These are phyloP conservation scores for Crucihimalaya himalaica DNA, from an alignment of 345 rosid genomes.

Conservation along the genomic window DNA sequence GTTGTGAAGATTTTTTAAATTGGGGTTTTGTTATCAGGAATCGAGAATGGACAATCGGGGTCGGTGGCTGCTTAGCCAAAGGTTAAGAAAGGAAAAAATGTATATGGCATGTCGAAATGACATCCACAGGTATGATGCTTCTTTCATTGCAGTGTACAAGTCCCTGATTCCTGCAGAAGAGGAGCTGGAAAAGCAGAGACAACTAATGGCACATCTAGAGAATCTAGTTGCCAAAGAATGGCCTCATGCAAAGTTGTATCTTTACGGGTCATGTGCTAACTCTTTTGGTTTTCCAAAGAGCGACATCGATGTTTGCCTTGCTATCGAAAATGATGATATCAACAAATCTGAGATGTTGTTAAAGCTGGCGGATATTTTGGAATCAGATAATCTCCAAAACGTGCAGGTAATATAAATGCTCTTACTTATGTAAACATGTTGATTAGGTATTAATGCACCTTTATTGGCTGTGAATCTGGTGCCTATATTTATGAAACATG, in stretches of 20 bases:
- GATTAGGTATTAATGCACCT: not conserved
- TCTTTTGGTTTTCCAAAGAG: conserved; percentile 92
- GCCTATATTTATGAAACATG: not conserved
- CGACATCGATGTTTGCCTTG: conserved; percentile 93
- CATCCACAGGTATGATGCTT: conserved; percentile 56
- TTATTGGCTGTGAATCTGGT: not conserved
- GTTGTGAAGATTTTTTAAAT: conserved; percentile 4
- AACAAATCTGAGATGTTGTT: conserved; percentile 74
- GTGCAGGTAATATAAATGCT: conserved; percentile 68
- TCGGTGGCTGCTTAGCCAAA: conserved; percentile 59
- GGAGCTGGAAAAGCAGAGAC: conserved; percentile 84
- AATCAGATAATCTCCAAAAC: conserved; percentile 79
- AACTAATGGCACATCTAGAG: conserved; percentile 61
- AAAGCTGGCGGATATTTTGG: conserved; percentile 82
- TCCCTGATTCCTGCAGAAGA: conserved; percentile 80
- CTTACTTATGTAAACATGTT: not conserved
- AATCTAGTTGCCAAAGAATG: conserved; percentile 78
- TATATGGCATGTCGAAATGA: conserved; percentile 59
- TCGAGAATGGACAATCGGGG: conserved; percentile 82
- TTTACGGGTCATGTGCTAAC: conserved; percentile 96
- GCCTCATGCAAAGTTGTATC: conserved; percentile 82
- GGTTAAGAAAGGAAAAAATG: conserved; percentile 59
- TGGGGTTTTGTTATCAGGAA: conserved; percentile 56
- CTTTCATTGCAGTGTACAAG: conserved; percentile 66
- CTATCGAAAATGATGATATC: conserved; percentile 54